Base-by-base conservation (phyloP, 2,329 filamentous ascomycete genomes). In the Emmonsiellopsis sp. region DNA sequence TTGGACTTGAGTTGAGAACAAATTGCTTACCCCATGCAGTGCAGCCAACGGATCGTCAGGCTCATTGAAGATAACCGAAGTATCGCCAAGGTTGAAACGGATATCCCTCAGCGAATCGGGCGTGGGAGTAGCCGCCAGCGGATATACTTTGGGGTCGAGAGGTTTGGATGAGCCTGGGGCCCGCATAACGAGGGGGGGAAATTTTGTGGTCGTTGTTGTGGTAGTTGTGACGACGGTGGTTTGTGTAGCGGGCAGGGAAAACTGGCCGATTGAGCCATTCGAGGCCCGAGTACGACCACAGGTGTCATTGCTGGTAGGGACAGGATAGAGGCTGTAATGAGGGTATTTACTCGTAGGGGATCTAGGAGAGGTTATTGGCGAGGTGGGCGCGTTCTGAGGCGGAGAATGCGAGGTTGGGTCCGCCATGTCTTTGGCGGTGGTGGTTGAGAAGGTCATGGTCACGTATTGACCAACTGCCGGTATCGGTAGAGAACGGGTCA, bases 91-190 rank as follows among this genome's bases (percentile, higher is more conserved):
- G 50, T 85, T 82, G 61, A 95, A 91, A 42, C 81, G 84, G 65
- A 97, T 86, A 53, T 83, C 84, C 57, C 83, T 82, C 56, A 98
- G 75, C 50, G 87, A 84, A 13, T 83, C 80, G 2, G 93, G 93
- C 1, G 91, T 95, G 1, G 88, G 86, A 49, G 87, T 84, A 57
- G 81, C 79, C 39, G 92, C 92, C 33, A 98, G 77, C 40, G 93
- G 93, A 68, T 95, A 98, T 62, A 93, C 83, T 68, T 94, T 95
- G 11, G 86, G 78, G 69, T 97, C 90, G 54, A 95, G 81, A 52
- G 84, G 79, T 55, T 80, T 76, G 36, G 90, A 78, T 50, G 83
- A 81, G 51, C 82, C 81, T 27, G 88, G 86, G 55, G 87, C 81
- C 59, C 83, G 84, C 60, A 95, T 82, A 53, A 88, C 77, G 54